Evolutionary conservation across 805 yeast genomes (phyloP).

Genomic region (Hanseniaspora valbyensis): DNA sequence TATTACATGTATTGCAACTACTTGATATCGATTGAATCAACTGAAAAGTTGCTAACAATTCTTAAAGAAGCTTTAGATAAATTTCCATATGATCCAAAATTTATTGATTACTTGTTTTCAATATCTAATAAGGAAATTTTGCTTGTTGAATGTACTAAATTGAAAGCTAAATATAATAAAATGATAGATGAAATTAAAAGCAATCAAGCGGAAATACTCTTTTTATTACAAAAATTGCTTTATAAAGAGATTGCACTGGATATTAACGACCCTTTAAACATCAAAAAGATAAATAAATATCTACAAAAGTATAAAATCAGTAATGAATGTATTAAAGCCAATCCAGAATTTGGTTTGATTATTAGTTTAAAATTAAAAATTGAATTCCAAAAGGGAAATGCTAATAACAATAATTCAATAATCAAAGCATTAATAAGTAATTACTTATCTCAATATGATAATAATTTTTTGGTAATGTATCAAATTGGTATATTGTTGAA

Average conservation of each 20-base stretch:
- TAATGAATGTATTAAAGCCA: background rate
- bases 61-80: background rate
- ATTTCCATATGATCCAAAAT: background rate
- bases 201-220: background rate
- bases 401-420: background rate
- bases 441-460: background rate
- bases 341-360: background rate
- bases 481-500: background rate
- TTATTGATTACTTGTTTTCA: background rate
- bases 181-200: too few relatives aligned
- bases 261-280: background rate
- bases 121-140: background rate
- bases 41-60: background rate
- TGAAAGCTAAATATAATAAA: background rate
- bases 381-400: background rate
- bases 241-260: background rate
- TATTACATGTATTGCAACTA: background rate
- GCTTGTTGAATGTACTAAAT: background rate
- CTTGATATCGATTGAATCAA: background rate
- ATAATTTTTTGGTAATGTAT: slow-evolving; percentile 5
- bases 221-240: background rate
- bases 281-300: background rate
- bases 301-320: background rate
- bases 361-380: background rate
- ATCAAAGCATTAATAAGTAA: background rate